Evolutionary conservation across 2,329 filamentous ascomycete species (phyloP).

Genomic region (Microsporum canis): DNA sequence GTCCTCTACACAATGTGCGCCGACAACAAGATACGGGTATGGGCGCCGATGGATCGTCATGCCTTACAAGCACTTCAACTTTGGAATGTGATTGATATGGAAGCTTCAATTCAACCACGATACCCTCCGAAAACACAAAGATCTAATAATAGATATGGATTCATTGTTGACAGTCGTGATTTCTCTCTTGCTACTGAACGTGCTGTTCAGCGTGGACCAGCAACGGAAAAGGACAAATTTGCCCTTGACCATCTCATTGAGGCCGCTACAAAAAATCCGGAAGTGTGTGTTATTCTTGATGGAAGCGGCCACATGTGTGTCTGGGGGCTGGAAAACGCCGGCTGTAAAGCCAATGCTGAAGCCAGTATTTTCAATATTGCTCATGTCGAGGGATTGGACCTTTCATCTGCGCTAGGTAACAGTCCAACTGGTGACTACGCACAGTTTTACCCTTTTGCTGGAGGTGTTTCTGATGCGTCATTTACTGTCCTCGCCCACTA

Average conservation of each 20-base stretch:
- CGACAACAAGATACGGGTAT: slow-evolving; percentile 70
- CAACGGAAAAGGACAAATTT: slow-evolving; percentile 51
- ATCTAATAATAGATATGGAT: slow-evolving; percentile 51
- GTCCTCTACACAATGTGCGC: slow-evolving; percentile 80
- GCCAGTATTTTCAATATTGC: slow-evolving; percentile 75
- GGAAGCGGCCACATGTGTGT: slow-evolving; percentile 77
- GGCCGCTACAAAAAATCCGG: slow-evolving; percentile 71
- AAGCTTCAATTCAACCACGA: slow-evolving; percentile 54
- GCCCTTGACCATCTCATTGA: slow-evolving; percentile 76
- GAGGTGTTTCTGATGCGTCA: slow-evolving; percentile 47
- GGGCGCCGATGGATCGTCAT: slow-evolving; percentile 65
- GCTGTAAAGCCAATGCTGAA: slow-evolving; percentile 53
- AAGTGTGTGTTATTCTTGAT: slow-evolving; percentile 78
- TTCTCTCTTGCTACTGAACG: slow-evolving; percentile 59
- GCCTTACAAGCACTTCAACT: slow-evolving; percentile 58
- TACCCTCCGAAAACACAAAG: slow-evolving; percentile 30
- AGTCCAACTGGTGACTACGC: slow-evolving; percentile 44
- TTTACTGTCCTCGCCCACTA: slow-evolving; percentile 69
- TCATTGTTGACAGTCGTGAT: slow-evolving; percentile 72
- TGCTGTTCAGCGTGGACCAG: slow-evolving; percentile 53
- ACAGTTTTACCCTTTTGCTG: slow-evolving; percentile 63
- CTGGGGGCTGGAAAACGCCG: slow-evolving; percentile 83
- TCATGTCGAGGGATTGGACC: slow-evolving; percentile 53
- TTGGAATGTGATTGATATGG: slow-evolving; percentile 70
- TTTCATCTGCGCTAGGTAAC: slow-evolving; percentile 26